Percentiles rank a stretch among this genome's conserved stretches.
Conservation (phyloP, 2,329 filamentous ascomycete species). For the Aspergillus sp. region DNA sequence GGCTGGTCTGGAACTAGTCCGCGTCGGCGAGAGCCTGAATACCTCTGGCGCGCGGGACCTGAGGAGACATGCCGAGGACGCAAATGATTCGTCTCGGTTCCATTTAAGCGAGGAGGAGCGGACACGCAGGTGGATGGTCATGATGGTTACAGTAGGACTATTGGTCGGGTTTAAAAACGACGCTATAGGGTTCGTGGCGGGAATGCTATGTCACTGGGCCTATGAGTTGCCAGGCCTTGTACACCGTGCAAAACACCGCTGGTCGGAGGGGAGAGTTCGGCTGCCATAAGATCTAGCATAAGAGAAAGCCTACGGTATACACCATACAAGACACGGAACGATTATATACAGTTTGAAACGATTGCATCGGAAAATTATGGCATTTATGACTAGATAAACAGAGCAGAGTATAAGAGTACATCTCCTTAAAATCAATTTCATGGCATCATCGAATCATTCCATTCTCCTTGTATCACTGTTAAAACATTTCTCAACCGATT, state of each 20-base stretch:
- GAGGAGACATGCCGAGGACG: slow-evolving; percentile 30
- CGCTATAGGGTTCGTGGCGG: slow-evolving; percentile 79
- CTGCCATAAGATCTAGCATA: neutral
- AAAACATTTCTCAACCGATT: neutral
- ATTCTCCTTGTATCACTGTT: neutral
- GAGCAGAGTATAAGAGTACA: neutral
- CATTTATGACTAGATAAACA: neutral
- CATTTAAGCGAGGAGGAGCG: slow-evolving; percentile 65
- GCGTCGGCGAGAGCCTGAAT: slow-evolving; percentile 81
- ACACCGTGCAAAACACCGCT: slow-evolving; percentile 26
- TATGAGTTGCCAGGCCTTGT: slow-evolving; percentile 49
- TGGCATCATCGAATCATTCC: neutral
- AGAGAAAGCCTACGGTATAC: neutral
- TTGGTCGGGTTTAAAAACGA: slow-evolving; percentile 88
- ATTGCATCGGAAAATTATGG: neutral
- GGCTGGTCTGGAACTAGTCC: slow-evolving; percentile 81
- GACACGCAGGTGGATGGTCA: slow-evolving; percentile 77
- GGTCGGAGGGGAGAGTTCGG: slow-evolving; percentile 32
- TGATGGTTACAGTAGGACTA: slow-evolving; percentile 82
- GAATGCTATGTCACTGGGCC: slow-evolving; percentile 74
- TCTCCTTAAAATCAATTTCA: neutral
- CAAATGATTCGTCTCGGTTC: neutral
- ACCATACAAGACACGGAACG: neutral
- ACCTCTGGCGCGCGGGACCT: slow-evolving; percentile 65
- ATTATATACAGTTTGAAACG: neutral